These are phyloP conservation scores for Daedaleopsis sinensis DNA, from an alignment of 768 basidiomycete genomes.

Conservation along the genomic window DNA sequence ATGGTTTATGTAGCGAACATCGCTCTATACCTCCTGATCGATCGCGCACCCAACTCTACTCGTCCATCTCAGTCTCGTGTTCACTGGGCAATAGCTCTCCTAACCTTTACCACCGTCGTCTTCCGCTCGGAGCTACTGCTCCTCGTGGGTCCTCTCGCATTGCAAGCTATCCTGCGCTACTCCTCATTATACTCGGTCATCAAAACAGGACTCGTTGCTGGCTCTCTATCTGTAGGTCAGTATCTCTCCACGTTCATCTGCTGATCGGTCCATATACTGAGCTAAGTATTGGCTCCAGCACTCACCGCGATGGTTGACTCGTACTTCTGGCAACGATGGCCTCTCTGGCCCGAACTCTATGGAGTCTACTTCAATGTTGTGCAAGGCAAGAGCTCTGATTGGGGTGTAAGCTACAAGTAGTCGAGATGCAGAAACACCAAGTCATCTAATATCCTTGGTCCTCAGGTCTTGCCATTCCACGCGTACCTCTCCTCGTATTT, in stretches of 20 bases:
- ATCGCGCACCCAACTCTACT: constrained; percentile 43
- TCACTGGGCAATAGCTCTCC: constrained; percentile 51
- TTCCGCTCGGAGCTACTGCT: constrained; percentile 81
- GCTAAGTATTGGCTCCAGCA: constrained; percentile 42
- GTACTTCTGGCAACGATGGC: constrained; percentile 76
- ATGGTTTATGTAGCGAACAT: constrained; percentile 52
- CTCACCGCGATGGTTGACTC: constrained; percentile 74
- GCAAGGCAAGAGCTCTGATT: constrained; percentile 83
- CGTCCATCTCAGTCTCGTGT: constrained; percentile 40
- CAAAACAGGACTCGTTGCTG: constrained; percentile 51
- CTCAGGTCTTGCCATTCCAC: constrained; percentile 68
- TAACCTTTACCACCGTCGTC: constrained; percentile 69
- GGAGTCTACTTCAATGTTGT: constrained; percentile 84
- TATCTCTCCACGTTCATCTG: background rate
- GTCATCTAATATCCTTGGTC: background rate
- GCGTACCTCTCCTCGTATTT: constrained; percentile 69
- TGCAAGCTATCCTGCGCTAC: constrained; percentile 54
- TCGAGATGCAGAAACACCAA: background rate
- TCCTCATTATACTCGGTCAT: constrained; percentile 48
- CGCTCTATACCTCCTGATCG: constrained; percentile 51
- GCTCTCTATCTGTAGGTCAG: constrained; percentile 56
- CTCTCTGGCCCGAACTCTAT: constrained; percentile 87
- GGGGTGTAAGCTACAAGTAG: constrained; percentile 70
- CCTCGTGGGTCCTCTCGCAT: constrained; percentile 60
- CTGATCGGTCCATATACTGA: background rate